These are phyloP conservation scores for Thuja plicata DNA, from an alignment of 83 land plant species.

Conservation along the genomic window DNA sequence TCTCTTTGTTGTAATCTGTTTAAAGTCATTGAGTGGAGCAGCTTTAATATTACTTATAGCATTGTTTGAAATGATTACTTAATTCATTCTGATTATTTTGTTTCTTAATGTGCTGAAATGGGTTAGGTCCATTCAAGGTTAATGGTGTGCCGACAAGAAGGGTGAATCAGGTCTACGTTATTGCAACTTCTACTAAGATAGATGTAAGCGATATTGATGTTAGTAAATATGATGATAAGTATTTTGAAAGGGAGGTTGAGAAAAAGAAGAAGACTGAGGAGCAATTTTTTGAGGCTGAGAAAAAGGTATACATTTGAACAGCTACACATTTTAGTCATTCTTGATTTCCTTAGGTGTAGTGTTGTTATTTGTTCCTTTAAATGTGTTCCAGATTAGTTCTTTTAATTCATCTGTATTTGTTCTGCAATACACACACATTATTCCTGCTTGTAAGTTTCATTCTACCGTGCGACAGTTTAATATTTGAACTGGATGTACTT, in stretches of 20 bases:
- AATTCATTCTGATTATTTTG: neutral
- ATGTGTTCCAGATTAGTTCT: neutral
- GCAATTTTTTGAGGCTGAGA: conserved; percentile 75
- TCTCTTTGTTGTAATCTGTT: neutral
- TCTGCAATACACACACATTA: neutral
- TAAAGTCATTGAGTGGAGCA: neutral
- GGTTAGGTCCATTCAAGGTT: conserved; percentile 76
- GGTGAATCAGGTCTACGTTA: conserved; percentile 80
- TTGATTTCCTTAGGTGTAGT: neutral
- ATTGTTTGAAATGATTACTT: neutral
- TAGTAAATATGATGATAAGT: conserved; percentile 57
- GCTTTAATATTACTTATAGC: no score
- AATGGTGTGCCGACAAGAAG: conserved; percentile 87
- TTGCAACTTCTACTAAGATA: conserved; percentile 84
- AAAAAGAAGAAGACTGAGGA: conserved; percentile 72
- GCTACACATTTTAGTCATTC: neutral
- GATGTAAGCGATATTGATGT: conserved; percentile 55
- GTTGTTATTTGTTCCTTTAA: neutral
- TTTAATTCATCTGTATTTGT: neutral
- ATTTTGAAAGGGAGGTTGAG: conserved; percentile 54
- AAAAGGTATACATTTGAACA: conserved; percentile 38
- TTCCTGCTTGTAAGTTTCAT: neutral
- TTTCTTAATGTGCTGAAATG: neutral
- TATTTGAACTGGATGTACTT: neutral
- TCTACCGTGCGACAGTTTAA: neutral